phyloP scores from a whole-genome alignment of 1,139 yeast species.

The Debaryomyces udenii region DNA sequence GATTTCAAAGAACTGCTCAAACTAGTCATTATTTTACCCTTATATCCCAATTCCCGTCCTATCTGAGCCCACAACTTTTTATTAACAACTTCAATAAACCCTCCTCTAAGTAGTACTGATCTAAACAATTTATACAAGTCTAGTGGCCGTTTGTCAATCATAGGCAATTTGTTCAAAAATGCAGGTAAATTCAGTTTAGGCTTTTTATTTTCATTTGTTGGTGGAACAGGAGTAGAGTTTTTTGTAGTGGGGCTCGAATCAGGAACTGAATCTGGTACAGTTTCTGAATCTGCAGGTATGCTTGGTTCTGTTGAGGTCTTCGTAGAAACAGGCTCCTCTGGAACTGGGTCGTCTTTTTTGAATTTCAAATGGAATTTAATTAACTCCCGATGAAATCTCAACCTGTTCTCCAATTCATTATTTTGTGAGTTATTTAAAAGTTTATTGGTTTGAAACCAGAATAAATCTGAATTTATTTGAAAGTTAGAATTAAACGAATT shows the following conservation, averaged over 20 bases:
- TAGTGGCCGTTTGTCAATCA: constrained; percentile 58
- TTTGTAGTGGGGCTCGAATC: constrained; percentile 3
- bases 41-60: constrained; percentile 77
- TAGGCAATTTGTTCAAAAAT: constrained; percentile 41
- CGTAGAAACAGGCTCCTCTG: background rate
- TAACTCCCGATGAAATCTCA: constrained; percentile 35
- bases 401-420: constrained; percentile 34
- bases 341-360: background rate
- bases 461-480: constrained; percentile 44
- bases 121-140: constrained; percentile 56
- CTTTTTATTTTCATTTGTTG: constrained; percentile 2
- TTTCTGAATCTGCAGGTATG: background rate
- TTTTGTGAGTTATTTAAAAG: constrained; percentile 30
- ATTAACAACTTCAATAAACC: constrained; percentile 55
- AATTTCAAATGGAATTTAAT: constrained; percentile 16
- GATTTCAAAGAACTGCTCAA: constrained; percentile 68
- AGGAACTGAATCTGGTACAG: background rate
- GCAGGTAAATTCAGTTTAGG: constrained; percentile 15
- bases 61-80: constrained; percentile 65
- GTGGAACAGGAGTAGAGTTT: constrained; percentile 2
- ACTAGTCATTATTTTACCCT: constrained; percentile 70
- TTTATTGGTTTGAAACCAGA: constrained; percentile 57
- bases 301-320: background rate
- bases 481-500: constrained; percentile 42
- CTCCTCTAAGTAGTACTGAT: constrained; percentile 60